A percentile compares a stretch with the other conserved stretches of the same genome.
These are phyloP conservation scores for Beta corolliflora DNA, from an alignment of 179 eudicot species.

Conservation along the genomic window DNA sequence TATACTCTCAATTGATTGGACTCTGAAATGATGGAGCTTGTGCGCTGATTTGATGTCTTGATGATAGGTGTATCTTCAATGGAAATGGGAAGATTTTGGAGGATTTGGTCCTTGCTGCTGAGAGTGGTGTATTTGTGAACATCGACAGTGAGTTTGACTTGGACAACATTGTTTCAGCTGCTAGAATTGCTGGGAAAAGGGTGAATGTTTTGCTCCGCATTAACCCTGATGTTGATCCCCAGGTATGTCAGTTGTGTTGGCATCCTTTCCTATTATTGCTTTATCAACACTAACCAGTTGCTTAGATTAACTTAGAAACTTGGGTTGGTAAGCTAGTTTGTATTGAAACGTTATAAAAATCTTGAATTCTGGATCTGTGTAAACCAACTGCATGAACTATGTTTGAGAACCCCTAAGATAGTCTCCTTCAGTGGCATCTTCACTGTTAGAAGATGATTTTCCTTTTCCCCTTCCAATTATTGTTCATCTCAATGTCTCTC, in stretches of 20 bases:
- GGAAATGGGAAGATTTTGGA: constrained; percentile 93
- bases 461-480: neutral
- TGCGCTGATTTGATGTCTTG: constrained; percentile 18
- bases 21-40: neutral
- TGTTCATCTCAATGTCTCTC: neutral
- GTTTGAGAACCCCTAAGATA: too few relatives aligned
- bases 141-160: constrained; percentile 96
- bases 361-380: neutral
- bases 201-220: constrained; percentile 92
- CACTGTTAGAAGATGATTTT: neutral
- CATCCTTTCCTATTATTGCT: constrained; percentile 7
- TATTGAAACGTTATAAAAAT: neutral
- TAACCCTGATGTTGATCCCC: constrained; percentile 98
- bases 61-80: constrained; percentile 81
- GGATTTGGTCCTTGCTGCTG: constrained; percentile 91
- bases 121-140: constrained; percentile 86
- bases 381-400: neutral
- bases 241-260: constrained; percentile 45
- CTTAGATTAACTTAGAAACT: neutral
- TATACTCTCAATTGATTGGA: neutral
- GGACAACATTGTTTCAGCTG: constrained; percentile 89
- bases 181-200: constrained; percentile 78
- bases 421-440: neutral
- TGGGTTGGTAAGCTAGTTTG: neutral
- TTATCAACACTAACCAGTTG: neutral